Percentiles rank a stretch among this genome's conserved stretches.
phyloP scores from a whole-genome alignment of 1,284 basidiomycete genomes.

The Boletus semigastroideus region DNA sequence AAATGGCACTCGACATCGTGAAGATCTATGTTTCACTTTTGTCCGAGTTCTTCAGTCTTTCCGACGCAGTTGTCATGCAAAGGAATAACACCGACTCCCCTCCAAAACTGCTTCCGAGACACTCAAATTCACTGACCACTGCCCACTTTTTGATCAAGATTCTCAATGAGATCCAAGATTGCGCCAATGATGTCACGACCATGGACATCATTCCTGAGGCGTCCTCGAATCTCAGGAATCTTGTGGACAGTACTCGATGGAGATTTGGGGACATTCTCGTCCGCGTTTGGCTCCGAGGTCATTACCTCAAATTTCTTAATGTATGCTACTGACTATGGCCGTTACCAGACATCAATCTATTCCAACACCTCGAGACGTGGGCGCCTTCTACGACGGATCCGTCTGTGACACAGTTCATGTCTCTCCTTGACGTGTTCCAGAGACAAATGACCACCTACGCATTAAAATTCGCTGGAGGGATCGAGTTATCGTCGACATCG shows the following conservation, averaged over 20 bases:
- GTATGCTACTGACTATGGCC: conserved; percentile 8
- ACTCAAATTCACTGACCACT: conserved; percentile 82
- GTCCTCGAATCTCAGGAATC: conserved; percentile 61
- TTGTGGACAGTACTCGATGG: conserved; percentile 87
- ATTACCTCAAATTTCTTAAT: conserved; percentile 13
- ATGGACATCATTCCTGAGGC: conserved; percentile 84
- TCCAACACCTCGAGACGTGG: conserved; percentile 91
- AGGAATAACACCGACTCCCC: conserved; percentile 23
- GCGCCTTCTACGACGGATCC: conserved; percentile 55
- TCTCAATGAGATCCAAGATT: conserved; percentile 83
- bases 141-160: conserved; percentile 80
- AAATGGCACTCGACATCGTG: conserved; percentile 90
- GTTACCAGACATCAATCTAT: conserved; percentile 77
- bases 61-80: conserved; percentile 67
- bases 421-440: conserved; percentile 82
- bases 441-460: conserved; percentile 76
- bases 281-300: conserved; percentile 82
- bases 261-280: conserved; percentile 84
- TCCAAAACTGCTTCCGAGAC: conserved; percentile 69
- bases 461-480: conserved; percentile 82
- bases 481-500: conserved; percentile 52
- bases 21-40: conserved; percentile 85
- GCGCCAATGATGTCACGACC: conserved; percentile 75
- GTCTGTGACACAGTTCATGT: conserved; percentile 66
- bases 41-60: conserved; percentile 89